Base-by-base conservation (phyloP, 495 filamentous ascomycete species). In the Aspergillus wentii region DNA sequence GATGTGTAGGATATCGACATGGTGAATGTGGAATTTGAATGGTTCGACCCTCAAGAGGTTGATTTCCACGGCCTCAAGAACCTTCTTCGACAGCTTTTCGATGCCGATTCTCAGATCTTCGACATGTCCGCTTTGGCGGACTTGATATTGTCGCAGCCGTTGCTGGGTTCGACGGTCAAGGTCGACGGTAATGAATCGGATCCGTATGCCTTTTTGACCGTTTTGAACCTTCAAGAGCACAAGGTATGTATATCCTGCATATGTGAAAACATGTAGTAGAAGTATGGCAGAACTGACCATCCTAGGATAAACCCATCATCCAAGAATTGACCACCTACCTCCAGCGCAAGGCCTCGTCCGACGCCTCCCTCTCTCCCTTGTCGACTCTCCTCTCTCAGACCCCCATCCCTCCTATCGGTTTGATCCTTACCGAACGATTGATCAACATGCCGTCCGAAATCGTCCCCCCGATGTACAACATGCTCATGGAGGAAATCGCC, bases 21-120 rank as follows among this genome's bases (percentile, higher is more conserved):
- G 59, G 78, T 99, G 43, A 85, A 95, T 59, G 88, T 96, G 17
- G 91, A 96, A 32, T 99, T 99, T 61, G 94, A 97, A 66, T 95
- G 85, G 79, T 97, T 97, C 68, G 92, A 96, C 68, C 91, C 90
- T 42, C 84, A 95, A 50, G 75, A 83, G 13, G 75, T 91, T 51
- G 94, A 99, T 56, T 97, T 97, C 62, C 89, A 97, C 62, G 94
- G 94, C 22, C 69, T 95, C 46, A 95, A 95, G 61, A 83, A 78
- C 17, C 79, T 99, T 6, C 70, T 96, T 18, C 85, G 89, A 18
- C 92, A 97, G 59, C 76, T 99, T n/a, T 80, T 99, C 62, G 92
- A 97, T 62, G 74, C 80, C 15, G 94, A 97, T 64, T 74, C 81
- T 2, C 71, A 83, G 32, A 72, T 90, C 9, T 86, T 95, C 64